Conservation (phyloP, 768 basidiomycete species). For the Dentipellis fragilis region DNA sequence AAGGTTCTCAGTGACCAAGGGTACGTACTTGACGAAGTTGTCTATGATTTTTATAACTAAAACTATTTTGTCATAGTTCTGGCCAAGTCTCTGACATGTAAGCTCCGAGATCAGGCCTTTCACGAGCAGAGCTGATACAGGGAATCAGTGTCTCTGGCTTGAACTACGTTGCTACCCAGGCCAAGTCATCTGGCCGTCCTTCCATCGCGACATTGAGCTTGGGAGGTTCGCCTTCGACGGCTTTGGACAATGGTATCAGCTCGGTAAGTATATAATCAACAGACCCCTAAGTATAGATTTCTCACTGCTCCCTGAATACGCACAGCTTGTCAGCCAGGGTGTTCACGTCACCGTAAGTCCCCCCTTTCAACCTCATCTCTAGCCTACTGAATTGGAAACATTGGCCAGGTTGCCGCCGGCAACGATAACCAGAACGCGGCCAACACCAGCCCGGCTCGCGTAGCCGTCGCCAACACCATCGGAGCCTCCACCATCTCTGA, state of each 20-base stretch:
- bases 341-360: constrained; percentile 21
- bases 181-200: constrained; percentile 19
- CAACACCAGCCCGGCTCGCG: constrained; percentile 11
- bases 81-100: constrained; percentile 6
- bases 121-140: neutral
- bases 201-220: constrained; percentile 28
- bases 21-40: constrained; percentile 10
- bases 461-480: constrained; percentile 10
- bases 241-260: constrained; percentile 25
- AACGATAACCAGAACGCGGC: constrained; percentile 9
- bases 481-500: constrained; percentile 10
- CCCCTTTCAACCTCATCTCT: neutral
- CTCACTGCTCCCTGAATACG: neutral
- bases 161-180: constrained; percentile 21
- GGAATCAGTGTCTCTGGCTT: constrained; percentile 20
- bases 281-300: no score
- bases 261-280: constrained; percentile 2
- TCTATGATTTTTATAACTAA: neutral
- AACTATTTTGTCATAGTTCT: neutral
- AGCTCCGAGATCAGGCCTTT: neutral
- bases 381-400: neutral
- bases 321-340: constrained; percentile 21
- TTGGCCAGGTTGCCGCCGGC: constrained; percentile 11
- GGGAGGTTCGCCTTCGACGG: constrained; percentile 20
- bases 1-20: constrained; percentile 31